Conservation (phyloP, 352 stramenopile genomes). For the Phytophthora pistaciae region DNA sequence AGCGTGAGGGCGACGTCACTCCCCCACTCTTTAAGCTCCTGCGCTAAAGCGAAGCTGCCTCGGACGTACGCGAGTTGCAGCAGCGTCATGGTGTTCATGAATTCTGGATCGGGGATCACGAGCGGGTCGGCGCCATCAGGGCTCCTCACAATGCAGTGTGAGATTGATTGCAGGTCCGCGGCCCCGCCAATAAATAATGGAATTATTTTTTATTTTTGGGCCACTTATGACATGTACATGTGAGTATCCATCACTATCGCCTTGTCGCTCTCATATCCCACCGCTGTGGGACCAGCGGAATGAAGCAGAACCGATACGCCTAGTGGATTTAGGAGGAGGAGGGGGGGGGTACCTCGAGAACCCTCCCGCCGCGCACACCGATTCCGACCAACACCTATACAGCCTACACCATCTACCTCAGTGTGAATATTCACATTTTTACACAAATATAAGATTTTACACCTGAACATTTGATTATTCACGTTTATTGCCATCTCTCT, state of each 20-base stretch:
- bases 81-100: constrained; percentile 81
- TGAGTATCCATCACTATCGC: not conserved
- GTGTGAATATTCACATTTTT: not conserved
- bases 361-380: constrained; percentile 6
- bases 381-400: not conserved
- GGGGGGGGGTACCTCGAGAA: constrained; percentile 12
- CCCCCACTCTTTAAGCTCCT: constrained; percentile 77
- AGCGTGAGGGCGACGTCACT: constrained; percentile 78
- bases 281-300: not conserved
- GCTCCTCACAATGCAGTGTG: not conserved
- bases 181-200: not conserved
- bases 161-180: constrained; percentile 1
- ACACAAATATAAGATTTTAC: too few species aligned
- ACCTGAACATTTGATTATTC: too few species aligned
- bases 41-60: constrained; percentile 68
- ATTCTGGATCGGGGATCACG: constrained; percentile 69
- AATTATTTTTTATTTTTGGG: constrained; percentile 3
- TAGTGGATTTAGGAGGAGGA: constrained; percentile 8
- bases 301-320: not conserved
- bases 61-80: constrained; percentile 78
- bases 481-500: too few species aligned
- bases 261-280: constrained; percentile 11
- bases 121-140: constrained; percentile 63
- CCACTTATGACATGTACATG: not conserved
- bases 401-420: not conserved